A percentile compares a stretch with the other conserved stretches of the same genome.
Evolutionary conservation across 257 asterid genomes (phyloP).

Genomic region (Anisodus tanguticus): DNA sequence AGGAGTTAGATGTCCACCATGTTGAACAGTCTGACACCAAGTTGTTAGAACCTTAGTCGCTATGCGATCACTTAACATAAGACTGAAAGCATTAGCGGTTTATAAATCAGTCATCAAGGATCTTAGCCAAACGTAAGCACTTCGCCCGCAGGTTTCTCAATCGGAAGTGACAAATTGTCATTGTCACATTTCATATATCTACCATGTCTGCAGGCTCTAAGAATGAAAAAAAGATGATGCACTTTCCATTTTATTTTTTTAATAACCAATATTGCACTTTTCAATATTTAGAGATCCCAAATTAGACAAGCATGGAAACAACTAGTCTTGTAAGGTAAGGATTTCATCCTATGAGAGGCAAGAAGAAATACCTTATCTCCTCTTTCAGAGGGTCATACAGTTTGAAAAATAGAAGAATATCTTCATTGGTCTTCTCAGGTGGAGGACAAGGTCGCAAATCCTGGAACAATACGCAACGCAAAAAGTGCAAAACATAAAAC

Average conservation of each 20-base stretch:
- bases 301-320: conserved; percentile 18
- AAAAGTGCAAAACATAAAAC: conserved; percentile 18
- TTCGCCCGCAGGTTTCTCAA: background rate
- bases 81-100: background rate
- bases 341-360: conserved; percentile 30
- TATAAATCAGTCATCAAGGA: conserved; percentile 10
- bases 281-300: conserved; percentile 21
- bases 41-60: background rate
- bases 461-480: conserved; percentile 39
- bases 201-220: conserved; percentile 25
- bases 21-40: conserved; percentile 17
- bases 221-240: background rate
- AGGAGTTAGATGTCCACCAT: background rate
- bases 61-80: background rate
- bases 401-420: conserved; percentile 77
- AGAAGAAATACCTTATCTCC: conserved; percentile 58
- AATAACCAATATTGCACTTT: conserved; percentile 3
- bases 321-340: background rate
- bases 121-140: background rate
- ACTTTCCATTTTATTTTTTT: background rate
- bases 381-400: conserved; percentile 75
- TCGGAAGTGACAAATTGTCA: conserved; percentile 4
- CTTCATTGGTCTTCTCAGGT: conserved; percentile 69
- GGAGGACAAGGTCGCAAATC: conserved; percentile 65
- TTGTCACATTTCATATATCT: conserved; percentile 15